phyloP scores from a whole-genome alignment of 2,329 filamentous ascomycete species.

The Ramichloridium luteum region DNA sequence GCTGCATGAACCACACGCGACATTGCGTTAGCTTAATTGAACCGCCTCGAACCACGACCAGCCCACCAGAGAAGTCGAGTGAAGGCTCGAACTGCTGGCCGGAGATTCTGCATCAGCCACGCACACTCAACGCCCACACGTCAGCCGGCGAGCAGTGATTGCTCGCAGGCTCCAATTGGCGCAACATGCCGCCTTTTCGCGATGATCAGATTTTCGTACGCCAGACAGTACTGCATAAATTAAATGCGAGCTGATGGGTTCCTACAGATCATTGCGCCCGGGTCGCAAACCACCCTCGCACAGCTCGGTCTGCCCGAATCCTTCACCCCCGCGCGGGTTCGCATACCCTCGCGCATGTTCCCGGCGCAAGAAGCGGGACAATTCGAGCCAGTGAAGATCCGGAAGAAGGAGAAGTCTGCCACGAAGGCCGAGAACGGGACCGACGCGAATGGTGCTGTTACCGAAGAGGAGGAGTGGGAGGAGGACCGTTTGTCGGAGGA shows the following conservation, averaged over 20 bases:
- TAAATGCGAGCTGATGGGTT: constrained; percentile 1
- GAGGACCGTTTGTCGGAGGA: constrained; percentile 82
- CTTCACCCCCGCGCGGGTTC: constrained; percentile 80
- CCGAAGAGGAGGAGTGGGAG: constrained; percentile 58
- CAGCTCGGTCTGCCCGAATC: constrained; percentile 80
- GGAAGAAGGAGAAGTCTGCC: constrained; percentile 29
- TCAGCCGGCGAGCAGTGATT: too few species aligned
- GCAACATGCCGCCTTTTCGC: constrained; percentile 23
- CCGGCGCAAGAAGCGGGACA: constrained; percentile 61
- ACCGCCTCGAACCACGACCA: too few species aligned
- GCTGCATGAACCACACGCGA: too few species aligned
- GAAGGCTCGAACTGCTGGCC: too few species aligned
- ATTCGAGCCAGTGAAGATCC: constrained; percentile 72
- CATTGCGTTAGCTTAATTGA: too few species aligned
- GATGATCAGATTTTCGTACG: constrained; percentile 26
- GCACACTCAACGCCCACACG: too few species aligned
- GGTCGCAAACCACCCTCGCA: constrained; percentile 80
- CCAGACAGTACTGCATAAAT: background rate
- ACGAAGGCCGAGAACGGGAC: constrained; percentile 4
- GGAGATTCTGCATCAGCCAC: too few species aligned
- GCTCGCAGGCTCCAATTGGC: background rate
- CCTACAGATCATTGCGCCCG: constrained; percentile 55
- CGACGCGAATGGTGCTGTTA: constrained; percentile 22
- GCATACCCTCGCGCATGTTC: constrained; percentile 91
- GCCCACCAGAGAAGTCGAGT: too few species aligned